Base-by-base conservation (phyloP, 2,329 filamentous ascomycete species). In the Fusarium praegraminearum region DNA sequence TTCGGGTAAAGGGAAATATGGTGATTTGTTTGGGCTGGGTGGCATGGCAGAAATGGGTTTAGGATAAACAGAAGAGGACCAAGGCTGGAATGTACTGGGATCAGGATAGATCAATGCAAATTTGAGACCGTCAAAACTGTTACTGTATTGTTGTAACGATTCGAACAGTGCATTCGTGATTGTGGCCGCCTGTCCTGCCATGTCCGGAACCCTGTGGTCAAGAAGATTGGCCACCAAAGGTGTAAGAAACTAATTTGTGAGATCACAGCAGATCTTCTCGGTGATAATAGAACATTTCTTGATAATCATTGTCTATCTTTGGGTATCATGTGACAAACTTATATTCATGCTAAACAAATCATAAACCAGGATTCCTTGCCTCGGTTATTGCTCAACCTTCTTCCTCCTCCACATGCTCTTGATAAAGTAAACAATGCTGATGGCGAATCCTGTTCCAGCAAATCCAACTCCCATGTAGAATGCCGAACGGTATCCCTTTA, bases 401-500 rank as follows among this genome's bases (percentile, higher is more conserved):
- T 44, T 61, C 26, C 55, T 36, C 8, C 28, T 32, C 53, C 57
- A 62, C 44, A 59, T 63, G 2, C 66, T 67, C 26, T 69, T 66
- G 10, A 70, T 16, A 7, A 69, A 69, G 8, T 69, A 70, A 13
- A 70, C 15, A 2, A 63, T 44, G 15, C 67, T 69, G 10, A 69
- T 54, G 2, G 40, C 38, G 5, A 70, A 35, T 38, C 67, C 67
- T 15, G 63, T 10, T 3, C 67, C 67, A 13, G 67, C 47, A 11
- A 70, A 58, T 2, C 67, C 67, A 12, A 67, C 67, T 1, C 44
- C 67, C 67, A 69, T 69, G 5, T 69, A 69, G 7, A 53, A 69
- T 1, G 67, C 67, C 7, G 67, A 44, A 1, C 67, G 52, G 2
- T 70, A 69, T 7, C 67, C 67, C 7, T 51, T 67, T 5, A 69